These are phyloP conservation scores for Herpotrichia juniperi DNA, from an alignment of 2,329 filamentous ascomycete genomes.

Conservation along the genomic window DNA sequence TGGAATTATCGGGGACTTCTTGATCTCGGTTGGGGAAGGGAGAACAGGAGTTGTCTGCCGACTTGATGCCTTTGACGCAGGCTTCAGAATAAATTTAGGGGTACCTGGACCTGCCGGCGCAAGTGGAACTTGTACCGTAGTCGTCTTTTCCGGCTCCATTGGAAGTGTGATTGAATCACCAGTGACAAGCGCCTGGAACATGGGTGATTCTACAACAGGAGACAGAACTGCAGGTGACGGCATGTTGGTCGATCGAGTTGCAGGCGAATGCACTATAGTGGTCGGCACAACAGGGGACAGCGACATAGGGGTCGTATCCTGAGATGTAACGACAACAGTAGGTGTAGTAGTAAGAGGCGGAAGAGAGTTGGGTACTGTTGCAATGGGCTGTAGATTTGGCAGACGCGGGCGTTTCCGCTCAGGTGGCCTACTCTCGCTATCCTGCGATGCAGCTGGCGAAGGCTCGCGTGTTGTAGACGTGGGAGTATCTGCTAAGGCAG, in stretches of 20 bases:
- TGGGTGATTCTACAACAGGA: neutral
- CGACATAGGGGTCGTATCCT: conserved; percentile 7
- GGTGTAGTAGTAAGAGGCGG: conserved; percentile 23
- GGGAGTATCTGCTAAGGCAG: conserved; percentile 21
- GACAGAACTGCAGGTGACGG: neutral
- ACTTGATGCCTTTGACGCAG: conserved; percentile 14
- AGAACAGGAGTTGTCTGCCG: conserved; percentile 20
- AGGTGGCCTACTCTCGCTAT: conserved; percentile 30
- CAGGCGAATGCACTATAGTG: neutral
- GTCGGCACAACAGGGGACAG: conserved; percentile 1
- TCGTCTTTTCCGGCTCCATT: conserved; percentile 24
- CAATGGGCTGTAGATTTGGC: conserved; percentile 12
- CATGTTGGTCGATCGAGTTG: neutral
- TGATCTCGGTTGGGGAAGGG: conserved; percentile 20
- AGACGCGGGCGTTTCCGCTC: conserved; percentile 38
- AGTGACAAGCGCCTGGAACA: conserved; percentile 16
- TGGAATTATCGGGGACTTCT: conserved; percentile 15
- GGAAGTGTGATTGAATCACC: conserved; percentile 17
- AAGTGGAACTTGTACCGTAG: conserved; percentile 49
- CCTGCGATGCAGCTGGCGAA: conserved; percentile 32
- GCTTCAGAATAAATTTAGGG: conserved; percentile 20
- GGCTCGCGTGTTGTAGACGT: conserved; percentile 23
- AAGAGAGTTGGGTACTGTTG: conserved; percentile 11
- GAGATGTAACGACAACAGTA: conserved; percentile 1
- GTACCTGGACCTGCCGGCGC: conserved; percentile 51